Evolutionary conservation across 2,329 filamentous ascomycete genomes (phyloP).

Genomic region (Fusarium nematophilum): DNA sequence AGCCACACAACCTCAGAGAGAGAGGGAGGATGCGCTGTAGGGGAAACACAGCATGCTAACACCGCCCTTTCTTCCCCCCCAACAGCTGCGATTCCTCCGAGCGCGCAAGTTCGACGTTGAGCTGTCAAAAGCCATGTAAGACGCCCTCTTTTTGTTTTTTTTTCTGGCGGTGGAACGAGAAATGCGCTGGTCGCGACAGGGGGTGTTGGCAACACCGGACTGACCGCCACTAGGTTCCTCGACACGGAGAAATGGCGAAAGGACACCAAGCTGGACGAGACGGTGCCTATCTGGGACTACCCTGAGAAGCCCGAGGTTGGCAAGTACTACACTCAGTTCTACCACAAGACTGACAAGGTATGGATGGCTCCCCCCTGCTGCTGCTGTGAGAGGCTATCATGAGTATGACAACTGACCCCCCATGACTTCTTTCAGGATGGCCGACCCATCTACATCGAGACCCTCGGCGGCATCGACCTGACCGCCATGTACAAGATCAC

Average conservation of each 20-base stretch:
- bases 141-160: background rate
- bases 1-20: conserved; percentile 9
- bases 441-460: conserved; percentile 96
- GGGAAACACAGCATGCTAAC: conserved; percentile 17
- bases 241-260: conserved; percentile 92
- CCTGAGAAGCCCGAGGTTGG: conserved; percentile 85
- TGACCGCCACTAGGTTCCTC: conserved; percentile 75
- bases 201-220: conserved; percentile 3
- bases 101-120: conserved; percentile 95
- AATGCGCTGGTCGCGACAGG: conserved; percentile 29
- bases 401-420: conserved; percentile 29
- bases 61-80: conserved; percentile 2
- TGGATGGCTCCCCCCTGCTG: conserved; percentile 8
- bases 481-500: conserved; percentile 93
- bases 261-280: conserved; percentile 84
- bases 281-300: conserved; percentile 86
- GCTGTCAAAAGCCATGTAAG: conserved; percentile 84
- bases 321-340: conserved; percentile 97
- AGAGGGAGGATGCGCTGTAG: conserved; percentile 12
- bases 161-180: conserved; percentile 32
- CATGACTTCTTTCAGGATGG: conserved; percentile 74
- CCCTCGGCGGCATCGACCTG: conserved; percentile 93
- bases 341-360: conserved; percentile 95
- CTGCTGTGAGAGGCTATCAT: conserved; percentile 5
- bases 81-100: conserved; percentile 85